These are phyloP conservation scores for Oropetium thomaeum DNA, from an alignment of 176 grass and related monocot species.

Conservation along the genomic window DNA sequence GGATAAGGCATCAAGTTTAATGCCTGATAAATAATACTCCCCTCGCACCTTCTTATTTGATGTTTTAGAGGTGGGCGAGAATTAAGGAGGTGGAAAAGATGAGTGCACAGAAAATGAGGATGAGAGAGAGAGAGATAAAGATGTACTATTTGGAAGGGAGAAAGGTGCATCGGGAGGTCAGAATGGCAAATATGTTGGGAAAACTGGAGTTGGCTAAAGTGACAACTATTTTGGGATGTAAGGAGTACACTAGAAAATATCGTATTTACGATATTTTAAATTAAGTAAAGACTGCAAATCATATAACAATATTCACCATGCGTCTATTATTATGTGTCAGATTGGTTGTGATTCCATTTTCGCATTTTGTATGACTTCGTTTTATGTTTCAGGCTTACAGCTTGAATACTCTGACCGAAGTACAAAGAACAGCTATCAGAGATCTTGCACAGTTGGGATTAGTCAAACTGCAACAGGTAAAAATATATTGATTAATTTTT, in stretches of 20 bases:
- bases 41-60: too few relatives aligned
- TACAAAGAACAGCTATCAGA: constrained; percentile 73
- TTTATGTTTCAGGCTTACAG: constrained; percentile 76
- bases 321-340: neutral
- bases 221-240: too few relatives aligned
- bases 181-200: too few relatives aligned
- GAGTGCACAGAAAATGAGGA: too few relatives aligned
- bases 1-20: neutral
- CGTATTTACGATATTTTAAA: neutral
- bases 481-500: neutral
- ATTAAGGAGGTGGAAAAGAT: too few relatives aligned
- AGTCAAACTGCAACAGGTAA: constrained; percentile 81
- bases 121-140: too few relatives aligned
- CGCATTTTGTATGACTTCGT: neutral
- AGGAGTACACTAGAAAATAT: neutral
- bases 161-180: too few relatives aligned
- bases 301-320: neutral
- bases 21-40: constrained; percentile 3
- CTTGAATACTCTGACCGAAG: constrained; percentile 72
- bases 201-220: too few relatives aligned
- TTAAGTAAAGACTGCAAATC: neutral
- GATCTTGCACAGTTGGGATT: constrained; percentile 78
- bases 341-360: neutral
- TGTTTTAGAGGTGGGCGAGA: too few relatives aligned
- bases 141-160: too few relatives aligned